These are phyloP conservation scores for Azolla pinnata DNA, from an alignment of 75 land plant species.

Conservation along the genomic window DNA sequence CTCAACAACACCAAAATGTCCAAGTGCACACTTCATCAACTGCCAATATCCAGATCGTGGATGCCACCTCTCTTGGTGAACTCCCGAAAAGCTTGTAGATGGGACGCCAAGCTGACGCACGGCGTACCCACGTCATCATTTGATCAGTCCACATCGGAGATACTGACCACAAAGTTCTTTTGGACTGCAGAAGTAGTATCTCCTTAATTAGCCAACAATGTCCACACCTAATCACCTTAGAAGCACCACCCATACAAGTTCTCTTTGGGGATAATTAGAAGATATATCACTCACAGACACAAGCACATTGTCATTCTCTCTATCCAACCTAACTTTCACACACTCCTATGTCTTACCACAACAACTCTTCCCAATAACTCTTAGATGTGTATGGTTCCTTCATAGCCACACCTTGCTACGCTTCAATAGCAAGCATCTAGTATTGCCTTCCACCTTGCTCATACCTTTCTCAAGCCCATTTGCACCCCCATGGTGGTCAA, in stretches of 20 bases:
- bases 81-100: background rate
- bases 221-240: background rate
- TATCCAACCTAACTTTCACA: background rate
- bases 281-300: conserved; percentile 2
- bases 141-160: background rate
- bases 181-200: background rate
- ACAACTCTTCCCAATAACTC: background rate
- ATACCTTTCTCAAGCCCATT: background rate
- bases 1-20: conserved; percentile 3
- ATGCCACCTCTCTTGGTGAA: background rate
- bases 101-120: background rate
- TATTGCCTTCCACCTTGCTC: background rate
- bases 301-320: conserved; percentile 1
- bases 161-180: background rate
- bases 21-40: too few relatives aligned
- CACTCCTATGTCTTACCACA: background rate
- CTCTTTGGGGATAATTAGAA: conserved; percentile 3
- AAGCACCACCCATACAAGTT: background rate
- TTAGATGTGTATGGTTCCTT: background rate
- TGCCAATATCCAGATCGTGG: too few relatives aligned
- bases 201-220: background rate
- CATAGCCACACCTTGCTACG: background rate
- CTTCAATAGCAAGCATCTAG: background rate
- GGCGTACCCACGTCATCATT: background rate
- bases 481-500: background rate